Evolutionary conservation across 2,329 filamentous ascomycete genomes (phyloP).

Genomic region (Helotiales sp.): DNA sequence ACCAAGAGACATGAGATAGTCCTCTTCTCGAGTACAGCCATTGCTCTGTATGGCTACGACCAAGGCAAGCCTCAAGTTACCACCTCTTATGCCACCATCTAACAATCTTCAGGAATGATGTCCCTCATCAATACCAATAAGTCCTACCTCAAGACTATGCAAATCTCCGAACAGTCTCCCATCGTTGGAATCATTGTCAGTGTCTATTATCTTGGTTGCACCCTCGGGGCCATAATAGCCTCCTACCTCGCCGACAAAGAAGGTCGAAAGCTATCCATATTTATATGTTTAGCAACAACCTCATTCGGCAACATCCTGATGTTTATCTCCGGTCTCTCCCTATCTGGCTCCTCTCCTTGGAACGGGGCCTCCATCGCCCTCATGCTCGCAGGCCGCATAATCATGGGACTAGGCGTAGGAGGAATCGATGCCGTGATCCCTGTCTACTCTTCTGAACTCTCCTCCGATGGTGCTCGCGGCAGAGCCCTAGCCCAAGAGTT

Average conservation of each 20-base stretch:
- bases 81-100: not conserved
- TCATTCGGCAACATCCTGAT: constrained; percentile 59
- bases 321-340: constrained; percentile 56
- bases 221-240: constrained; percentile 56
- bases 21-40: constrained; percentile 39
- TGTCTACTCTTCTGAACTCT: constrained; percentile 57
- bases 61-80: constrained; percentile 52
- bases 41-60: constrained; percentile 78
- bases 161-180: constrained; percentile 48
- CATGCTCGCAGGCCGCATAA: constrained; percentile 38
- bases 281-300: constrained; percentile 52
- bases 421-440: constrained; percentile 62
- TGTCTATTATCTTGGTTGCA: constrained; percentile 63
- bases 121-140: constrained; percentile 63
- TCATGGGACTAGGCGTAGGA: constrained; percentile 57
- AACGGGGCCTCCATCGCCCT: constrained; percentile 48
- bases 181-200: constrained; percentile 60
- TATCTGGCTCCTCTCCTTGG: constrained; percentile 40
- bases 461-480: constrained; percentile 55
- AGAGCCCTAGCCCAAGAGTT: constrained; percentile 62
- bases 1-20: constrained; percentile 39
- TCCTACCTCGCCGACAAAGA: constrained; percentile 53
- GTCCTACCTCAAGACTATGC: constrained; percentile 57
- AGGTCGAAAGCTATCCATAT: constrained; percentile 56
- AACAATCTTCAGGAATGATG: constrained; percentile 59